Evolutionary conservation across 108 stramenopile species (phyloP), one percentile per base, ranked within the genome.

Genomic region (Nannochloropsis gaditana): DNA sequence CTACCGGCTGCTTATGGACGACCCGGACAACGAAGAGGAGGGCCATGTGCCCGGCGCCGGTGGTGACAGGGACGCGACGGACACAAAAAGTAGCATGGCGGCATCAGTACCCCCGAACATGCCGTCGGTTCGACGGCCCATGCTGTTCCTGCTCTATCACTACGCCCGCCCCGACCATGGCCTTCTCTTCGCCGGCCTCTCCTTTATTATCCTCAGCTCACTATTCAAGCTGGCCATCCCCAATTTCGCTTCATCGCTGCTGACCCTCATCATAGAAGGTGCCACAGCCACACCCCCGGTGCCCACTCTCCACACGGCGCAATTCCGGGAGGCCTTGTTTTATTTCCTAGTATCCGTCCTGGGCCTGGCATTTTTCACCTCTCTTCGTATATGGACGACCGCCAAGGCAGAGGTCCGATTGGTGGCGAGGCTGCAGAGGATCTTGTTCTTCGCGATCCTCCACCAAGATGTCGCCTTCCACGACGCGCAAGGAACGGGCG

Each of bases 341-440:
- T 83, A 83, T 5, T 43, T 83, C 21, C 17, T 42, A 44, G 10
- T n/a, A 15, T 43, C 83, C 11, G 83, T 21, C n/a, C 21, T 21
- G 4, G 41, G 42, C 45, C 43, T 43, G n/a, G 83, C 41, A 5
- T 83, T 83, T 43, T 83, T 83, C 41, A 83, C 43, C 45, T 21
- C 41, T 17, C 83, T 41, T 17, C 83, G 83, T 43, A 83, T 83
- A 42, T 83, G 83, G 83, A 43, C 43, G 2, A 47, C 83, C 11
- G 83, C 83, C 83, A 83, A 83, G 83, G 8, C 83, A 83, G 83
- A 83, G 43, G 83, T 83, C 3, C 41, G 83, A 43, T 43, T 83
- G 17, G 43, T 83, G 83, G 83, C 83, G 43, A 42, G 83, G 21
- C 17, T 83, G 2, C 83, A 83, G 41, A 4, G 83, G n/a, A 43